Conservation (phyloP, 176 grass and related monocot species). For the Oropetium thomaeum region DNA sequence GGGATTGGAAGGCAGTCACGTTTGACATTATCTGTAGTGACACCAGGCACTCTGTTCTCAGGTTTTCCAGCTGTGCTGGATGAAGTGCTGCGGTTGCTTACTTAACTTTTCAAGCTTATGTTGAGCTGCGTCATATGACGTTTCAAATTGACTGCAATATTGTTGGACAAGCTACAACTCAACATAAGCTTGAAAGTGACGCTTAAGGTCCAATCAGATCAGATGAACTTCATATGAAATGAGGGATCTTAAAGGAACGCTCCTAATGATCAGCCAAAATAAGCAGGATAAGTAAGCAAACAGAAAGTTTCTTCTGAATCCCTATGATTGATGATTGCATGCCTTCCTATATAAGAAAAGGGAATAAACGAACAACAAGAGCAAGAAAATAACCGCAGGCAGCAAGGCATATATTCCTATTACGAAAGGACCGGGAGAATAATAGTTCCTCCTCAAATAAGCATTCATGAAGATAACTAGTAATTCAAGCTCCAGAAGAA, state of each 20-base stretch:
- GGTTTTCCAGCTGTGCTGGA: not conserved
- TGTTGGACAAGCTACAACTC: no score
- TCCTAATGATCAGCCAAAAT: not conserved
- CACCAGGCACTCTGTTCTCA: not conserved
- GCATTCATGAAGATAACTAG: conserved; percentile 2
- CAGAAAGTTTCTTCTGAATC: not conserved
- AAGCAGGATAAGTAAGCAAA: not conserved
- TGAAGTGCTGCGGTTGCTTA: not conserved
- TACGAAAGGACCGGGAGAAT: not conserved
- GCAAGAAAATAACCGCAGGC: conserved; percentile 17
- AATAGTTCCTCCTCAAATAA: not conserved
- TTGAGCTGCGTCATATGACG: no score
- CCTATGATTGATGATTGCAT: not conserved
- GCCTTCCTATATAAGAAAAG: not conserved
- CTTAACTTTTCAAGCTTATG: no score
- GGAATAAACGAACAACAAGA: not conserved
- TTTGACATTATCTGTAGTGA: not conserved
- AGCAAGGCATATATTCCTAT: not conserved
- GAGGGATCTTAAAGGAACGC: not conserved
- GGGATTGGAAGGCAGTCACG: not conserved
- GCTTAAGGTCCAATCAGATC: not conserved
- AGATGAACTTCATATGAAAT: not conserved
- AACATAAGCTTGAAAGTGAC: no score
- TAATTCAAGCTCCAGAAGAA: conserved; percentile 14
- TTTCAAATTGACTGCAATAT: no score